Conservation (phyloP, 108 stramenopile genomes). For the Nitzschia sp. region DNA sequence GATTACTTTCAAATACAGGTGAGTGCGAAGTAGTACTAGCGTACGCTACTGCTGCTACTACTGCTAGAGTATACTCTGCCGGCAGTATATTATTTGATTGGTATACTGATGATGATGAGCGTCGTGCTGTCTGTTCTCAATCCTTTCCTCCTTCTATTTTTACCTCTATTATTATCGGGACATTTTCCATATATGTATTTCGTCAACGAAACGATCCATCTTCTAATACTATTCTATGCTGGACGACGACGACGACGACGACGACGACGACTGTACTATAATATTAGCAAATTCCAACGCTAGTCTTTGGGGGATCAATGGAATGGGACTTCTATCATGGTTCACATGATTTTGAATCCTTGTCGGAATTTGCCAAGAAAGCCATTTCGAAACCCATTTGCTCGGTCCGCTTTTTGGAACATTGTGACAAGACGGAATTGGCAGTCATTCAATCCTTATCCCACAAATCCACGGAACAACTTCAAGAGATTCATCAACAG, state of each 20-base stretch:
- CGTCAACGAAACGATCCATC: too few species aligned
- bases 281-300: neutral
- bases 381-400: slow-evolving; percentile 43
- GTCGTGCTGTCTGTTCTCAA: too few species aligned
- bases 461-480: slow-evolving; percentile 48
- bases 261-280: too few species aligned
- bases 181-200: too few species aligned
- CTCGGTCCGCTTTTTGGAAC: slow-evolving; percentile 38
- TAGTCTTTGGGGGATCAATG: neutral
- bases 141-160: neutral
- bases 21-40: too few species aligned
- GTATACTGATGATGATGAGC: neutral
- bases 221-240: too few species aligned
- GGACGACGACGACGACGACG: too few species aligned
- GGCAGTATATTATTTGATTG: too few species aligned
- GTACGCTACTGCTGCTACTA: too few species aligned
- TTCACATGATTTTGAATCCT: slow-evolving; percentile 5
- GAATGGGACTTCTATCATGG: slow-evolving; percentile 1
- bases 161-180: too few species aligned
- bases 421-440: slow-evolving; percentile 62
- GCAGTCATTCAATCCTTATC: slow-evolving; percentile 44
- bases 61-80: too few species aligned
- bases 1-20: neutral
- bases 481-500: slow-evolving; percentile 20
- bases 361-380: slow-evolving; percentile 2